Conservation (phyloP, 257 asterid genomes). For the Solanum sparsipilum region DNA sequence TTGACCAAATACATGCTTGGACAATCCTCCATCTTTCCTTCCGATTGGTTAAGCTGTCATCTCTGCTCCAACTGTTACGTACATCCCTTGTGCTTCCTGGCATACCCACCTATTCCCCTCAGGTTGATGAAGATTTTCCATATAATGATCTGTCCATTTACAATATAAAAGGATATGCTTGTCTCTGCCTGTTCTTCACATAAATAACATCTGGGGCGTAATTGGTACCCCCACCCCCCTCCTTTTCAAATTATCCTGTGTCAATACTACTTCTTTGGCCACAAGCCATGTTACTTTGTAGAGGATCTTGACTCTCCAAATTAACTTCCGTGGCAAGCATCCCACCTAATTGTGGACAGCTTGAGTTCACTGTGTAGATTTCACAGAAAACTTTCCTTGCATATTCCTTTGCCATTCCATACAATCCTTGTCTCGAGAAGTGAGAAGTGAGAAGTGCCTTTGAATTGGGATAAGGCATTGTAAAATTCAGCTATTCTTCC, state of each 20-base stretch:
- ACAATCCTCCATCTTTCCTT: background rate
- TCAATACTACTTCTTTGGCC: background rate
- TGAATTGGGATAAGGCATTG: background rate
- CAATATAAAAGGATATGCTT: background rate
- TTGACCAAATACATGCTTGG: background rate
- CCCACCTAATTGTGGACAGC: background rate
- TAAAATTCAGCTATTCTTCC: background rate
- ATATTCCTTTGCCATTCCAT: background rate
- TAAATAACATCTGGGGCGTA: background rate
- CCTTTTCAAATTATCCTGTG: background rate
- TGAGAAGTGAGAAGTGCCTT: background rate
- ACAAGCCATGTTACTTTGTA: background rate
- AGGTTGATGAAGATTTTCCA: background rate
- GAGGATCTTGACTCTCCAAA: background rate
- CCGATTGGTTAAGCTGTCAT: background rate
- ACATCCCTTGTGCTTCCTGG: background rate
- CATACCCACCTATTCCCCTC: background rate
- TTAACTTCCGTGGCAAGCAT: background rate
- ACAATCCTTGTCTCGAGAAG: background rate
- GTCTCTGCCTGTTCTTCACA: background rate
- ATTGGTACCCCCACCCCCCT: background rate
- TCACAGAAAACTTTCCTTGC: background rate
- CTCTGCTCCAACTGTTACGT: background rate
- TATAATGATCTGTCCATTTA: background rate
- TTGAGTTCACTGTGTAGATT: background rate